phyloP scores from a whole-genome alignment of 257 asterid species.

The Rehmannia glutinosa region DNA sequence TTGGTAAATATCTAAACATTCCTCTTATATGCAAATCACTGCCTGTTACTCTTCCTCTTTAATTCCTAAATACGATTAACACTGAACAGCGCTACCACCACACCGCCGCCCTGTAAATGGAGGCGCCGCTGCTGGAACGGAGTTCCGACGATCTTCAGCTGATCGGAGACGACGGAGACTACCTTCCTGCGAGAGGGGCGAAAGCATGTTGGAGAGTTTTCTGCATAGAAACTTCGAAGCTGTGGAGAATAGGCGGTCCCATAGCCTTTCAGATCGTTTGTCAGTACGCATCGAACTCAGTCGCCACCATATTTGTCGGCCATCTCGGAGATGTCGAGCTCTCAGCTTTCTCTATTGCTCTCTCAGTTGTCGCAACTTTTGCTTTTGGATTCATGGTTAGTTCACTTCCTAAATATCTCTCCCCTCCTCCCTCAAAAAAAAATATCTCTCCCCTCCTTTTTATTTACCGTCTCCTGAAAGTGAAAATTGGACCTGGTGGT shows the following conservation, averaged over 20 bases:
- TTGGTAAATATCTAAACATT: too few relatives aligned
- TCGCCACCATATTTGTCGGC: slow-evolving; percentile 62
- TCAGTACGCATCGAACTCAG: slow-evolving; percentile 43
- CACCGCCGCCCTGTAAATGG: slow-evolving; percentile 24
- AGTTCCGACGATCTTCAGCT: slow-evolving; percentile 19
- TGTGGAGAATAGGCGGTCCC: slow-evolving; percentile 70
- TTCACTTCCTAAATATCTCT: neutral
- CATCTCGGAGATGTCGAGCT: slow-evolving; percentile 72
- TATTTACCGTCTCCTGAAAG: too few relatives aligned
- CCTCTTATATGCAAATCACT: neutral
- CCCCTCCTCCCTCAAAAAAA: neutral
- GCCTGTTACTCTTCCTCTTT: neutral
- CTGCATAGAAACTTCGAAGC: slow-evolving; percentile 51
- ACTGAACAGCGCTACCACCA: neutral
- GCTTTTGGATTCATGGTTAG: slow-evolving; percentile 66
- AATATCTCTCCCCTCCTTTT: too few relatives aligned
- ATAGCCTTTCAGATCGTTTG: slow-evolving; percentile 66
- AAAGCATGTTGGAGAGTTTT: slow-evolving; percentile 41
- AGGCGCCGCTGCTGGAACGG: slow-evolving; percentile 47
- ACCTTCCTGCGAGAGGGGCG: slow-evolving; percentile 38
- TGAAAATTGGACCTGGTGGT: too few relatives aligned
- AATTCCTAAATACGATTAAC: neutral
- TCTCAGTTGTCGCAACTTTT: slow-evolving; percentile 55
- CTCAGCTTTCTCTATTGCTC: slow-evolving; percentile 64
- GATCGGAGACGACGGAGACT: slow-evolving; percentile 55